Percentiles rank a stretch among this genome's conserved stretches.
phyloP scores from a whole-genome alignment of 139 green algal genomes.

The Chlorella sorokiniana region DNA sequence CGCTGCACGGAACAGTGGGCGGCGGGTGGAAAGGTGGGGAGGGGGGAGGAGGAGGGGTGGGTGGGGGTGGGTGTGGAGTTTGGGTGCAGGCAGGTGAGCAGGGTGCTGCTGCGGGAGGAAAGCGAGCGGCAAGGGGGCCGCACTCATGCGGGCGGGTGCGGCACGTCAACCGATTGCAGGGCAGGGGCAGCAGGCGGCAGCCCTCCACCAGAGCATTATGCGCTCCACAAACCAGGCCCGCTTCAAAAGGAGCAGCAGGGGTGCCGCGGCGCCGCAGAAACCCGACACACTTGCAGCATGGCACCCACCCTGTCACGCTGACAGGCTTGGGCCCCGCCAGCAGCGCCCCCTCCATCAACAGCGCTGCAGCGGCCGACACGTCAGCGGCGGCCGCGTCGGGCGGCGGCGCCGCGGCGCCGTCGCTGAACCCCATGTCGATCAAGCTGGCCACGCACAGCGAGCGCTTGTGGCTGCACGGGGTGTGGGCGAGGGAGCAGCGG shows the following conservation, averaged over 20 bases:
- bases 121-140: too few species aligned
- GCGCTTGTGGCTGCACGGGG: slow-evolving; percentile 18
- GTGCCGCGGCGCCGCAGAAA: background rate
- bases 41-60: background rate
- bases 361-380: background rate
- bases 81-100: background rate
- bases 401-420: background rate
- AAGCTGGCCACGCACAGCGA: slow-evolving; percentile 1
- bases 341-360: slow-evolving; percentile 1
- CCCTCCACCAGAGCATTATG: too few species aligned
- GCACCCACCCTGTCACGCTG: slow-evolving; percentile 19
- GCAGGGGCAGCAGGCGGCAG: too few species aligned
- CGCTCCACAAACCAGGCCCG: too few species aligned
- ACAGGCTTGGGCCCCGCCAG: slow-evolving; percentile 2
- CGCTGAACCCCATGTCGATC: slow-evolving; percentile 14
- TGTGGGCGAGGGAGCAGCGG: background rate
- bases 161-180: too few species aligned
- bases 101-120: too few species aligned
- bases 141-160: too few species aligned
- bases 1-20: too few species aligned
- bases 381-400: background rate
- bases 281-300: background rate
- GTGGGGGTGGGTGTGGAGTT: background rate
- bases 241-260: too few species aligned
- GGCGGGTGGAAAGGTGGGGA: too few species aligned